Percentiles rank a stretch among this genome's conserved stretches.
Conservation (phyloP, 306 rosid species). For the Castanea sativa region DNA sequence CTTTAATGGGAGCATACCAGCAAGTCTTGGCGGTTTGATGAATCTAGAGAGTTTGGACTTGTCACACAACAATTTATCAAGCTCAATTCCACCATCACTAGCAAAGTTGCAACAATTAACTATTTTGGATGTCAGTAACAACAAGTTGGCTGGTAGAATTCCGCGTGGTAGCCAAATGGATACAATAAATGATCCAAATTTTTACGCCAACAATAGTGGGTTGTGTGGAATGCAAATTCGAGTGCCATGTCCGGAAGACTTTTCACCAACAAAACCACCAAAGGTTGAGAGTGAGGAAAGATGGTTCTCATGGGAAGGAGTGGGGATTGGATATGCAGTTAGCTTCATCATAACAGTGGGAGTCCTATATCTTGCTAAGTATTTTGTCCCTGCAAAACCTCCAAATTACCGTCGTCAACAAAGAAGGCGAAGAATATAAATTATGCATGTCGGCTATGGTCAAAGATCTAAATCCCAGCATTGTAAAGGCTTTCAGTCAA, state of each 20-base stretch:
- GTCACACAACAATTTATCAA: no score
- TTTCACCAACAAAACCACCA: neutral
- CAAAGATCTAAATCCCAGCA: neutral
- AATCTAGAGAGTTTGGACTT: slow-evolving; percentile 23
- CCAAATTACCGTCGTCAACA: neutral
- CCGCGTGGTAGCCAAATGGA: slow-evolving; percentile 27
- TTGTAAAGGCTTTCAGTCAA: neutral
- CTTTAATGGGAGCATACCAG: slow-evolving; percentile 22
- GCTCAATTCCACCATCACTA: no score
- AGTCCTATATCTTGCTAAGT: neutral
- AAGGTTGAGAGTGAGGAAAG: neutral
- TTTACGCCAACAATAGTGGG: no score
- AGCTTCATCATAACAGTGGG: slow-evolving; percentile 18
- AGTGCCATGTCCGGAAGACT: neutral
- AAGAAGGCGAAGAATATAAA: slow-evolving; percentile 6
- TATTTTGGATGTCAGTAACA: slow-evolving; percentile 27
- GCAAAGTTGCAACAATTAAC: no score
- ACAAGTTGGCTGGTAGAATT: slow-evolving; percentile 17
- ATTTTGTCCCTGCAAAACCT: neutral
- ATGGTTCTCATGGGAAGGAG: slow-evolving; percentile 25
- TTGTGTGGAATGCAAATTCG: no score
- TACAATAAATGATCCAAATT: neutral
- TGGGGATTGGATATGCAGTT: slow-evolving; percentile 22
- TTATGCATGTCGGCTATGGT: neutral
- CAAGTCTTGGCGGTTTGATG: slow-evolving; percentile 25